phyloP scores from a whole-genome alignment of 495 filamentous ascomycete species.

The Annulohypoxylon moriforme region DNA sequence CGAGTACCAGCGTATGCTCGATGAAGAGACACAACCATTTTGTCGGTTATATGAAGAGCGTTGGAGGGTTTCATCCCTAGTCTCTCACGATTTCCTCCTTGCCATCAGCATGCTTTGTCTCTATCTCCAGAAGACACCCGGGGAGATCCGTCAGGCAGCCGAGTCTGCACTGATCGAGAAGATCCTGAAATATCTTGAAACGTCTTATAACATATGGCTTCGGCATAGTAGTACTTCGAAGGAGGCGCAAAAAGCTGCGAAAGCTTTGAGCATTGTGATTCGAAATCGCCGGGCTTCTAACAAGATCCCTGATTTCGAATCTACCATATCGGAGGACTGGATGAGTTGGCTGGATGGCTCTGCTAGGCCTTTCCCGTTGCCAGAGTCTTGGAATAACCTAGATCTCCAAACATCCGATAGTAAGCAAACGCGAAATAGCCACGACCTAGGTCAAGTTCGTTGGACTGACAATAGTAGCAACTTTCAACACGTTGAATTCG shows the following conservation, averaged over 20 bases:
- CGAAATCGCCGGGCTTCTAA: neutral
- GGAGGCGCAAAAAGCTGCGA: neutral
- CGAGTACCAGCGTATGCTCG: neutral
- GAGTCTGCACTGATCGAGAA: neutral
- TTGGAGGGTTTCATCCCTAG: neutral
- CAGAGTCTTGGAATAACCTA: neutral
- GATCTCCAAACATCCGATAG: neutral
- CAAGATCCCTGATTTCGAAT: neutral
- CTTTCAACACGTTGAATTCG: neutral
- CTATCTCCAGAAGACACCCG: neutral
- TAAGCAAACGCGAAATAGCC: neutral
- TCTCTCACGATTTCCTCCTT: neutral
- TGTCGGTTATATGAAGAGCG: neutral
- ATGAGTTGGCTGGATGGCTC: neutral
- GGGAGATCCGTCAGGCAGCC: neutral
- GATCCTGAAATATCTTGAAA: neutral
- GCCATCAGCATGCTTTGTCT: neutral
- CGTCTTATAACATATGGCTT: neutral
- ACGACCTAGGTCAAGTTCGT: neutral
- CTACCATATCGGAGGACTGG: neutral
- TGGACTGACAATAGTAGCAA: neutral
- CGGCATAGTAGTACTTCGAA: neutral
- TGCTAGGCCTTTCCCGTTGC: neutral
- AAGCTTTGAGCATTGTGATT: neutral
- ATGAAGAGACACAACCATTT: neutral